These are phyloP conservation scores for Aspergillus biplanus DNA, from an alignment of 495 filamentous ascomycete species.

Conservation along the genomic window DNA sequence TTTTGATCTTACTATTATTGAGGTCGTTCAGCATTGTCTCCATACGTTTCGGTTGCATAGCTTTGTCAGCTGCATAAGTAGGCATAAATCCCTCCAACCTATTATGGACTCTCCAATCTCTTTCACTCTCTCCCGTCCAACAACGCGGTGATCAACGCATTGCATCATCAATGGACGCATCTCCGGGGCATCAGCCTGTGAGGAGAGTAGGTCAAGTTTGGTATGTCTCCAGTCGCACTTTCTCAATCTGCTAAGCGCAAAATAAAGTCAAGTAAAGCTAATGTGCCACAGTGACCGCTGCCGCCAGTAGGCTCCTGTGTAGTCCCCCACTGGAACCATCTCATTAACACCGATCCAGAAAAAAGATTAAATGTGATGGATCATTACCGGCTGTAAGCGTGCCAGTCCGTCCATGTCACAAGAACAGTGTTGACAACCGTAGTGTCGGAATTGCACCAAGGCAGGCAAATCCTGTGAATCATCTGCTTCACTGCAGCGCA, in stretches of 20 bases:
- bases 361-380: not conserved
- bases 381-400: not conserved
- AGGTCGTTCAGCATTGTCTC: too few species aligned
- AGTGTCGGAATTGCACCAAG: conserved; percentile 5
- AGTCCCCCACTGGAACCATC: not conserved
- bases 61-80: not conserved
- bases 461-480: conserved; percentile 2
- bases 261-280: not conserved
- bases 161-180: not conserved
- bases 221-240: not conserved
- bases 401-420: not conserved
- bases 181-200: not conserved
- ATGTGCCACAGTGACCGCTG: not conserved
- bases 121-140: not conserved
- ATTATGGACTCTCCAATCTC: not conserved
- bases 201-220: conserved; percentile 1
- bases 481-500: not conserved
- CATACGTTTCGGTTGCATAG: not conserved
- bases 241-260: not conserved
- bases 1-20: not conserved
- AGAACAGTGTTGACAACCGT: not conserved
- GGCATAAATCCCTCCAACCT: not conserved
- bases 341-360: not conserved
- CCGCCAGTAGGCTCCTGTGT: not conserved
- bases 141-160: not conserved